Evolutionary conservation across 192 early-diverging fungal genomes (phyloP).

Genomic region (Rhizoclosmatium sp.): DNA sequence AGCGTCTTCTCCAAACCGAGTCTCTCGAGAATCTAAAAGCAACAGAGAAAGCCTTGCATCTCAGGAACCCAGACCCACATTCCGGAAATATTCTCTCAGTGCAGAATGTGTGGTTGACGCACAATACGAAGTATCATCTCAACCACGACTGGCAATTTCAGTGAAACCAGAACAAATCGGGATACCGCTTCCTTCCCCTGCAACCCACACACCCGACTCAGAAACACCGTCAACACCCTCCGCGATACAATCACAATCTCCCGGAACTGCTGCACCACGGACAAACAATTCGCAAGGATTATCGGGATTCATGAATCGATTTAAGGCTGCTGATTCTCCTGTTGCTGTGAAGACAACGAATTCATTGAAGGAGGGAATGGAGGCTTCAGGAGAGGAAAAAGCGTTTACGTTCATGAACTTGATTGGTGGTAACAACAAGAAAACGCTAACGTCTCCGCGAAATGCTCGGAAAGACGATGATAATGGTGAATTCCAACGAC

Average conservation of each 20-base stretch:
- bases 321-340: conserved; percentile 8
- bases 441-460: neutral
- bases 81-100: neutral
- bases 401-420: conserved; percentile 7
- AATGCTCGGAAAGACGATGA: too few species aligned
- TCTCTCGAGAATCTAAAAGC: neutral
- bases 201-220: too few species aligned
- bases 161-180: too few species aligned
- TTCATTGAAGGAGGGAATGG: neutral
- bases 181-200: too few species aligned
- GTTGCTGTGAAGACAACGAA: neutral
- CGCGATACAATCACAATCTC: too few species aligned
- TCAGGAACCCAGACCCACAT: too few species aligned
- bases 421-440: conserved; percentile 1
- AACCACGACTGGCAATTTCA: too few species aligned
- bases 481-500: too few species aligned
- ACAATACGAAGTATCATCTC: neutral
- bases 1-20: neutral
- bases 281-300: neutral
- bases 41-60: neutral
- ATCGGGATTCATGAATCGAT: conserved; percentile 21
- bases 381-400: neutral
- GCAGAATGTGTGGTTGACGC: neutral
- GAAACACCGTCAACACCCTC: too few species aligned
- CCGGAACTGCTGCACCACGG: neutral